Conservation (phyloP, 306 rosid species). For the Prunus persica region DNA sequence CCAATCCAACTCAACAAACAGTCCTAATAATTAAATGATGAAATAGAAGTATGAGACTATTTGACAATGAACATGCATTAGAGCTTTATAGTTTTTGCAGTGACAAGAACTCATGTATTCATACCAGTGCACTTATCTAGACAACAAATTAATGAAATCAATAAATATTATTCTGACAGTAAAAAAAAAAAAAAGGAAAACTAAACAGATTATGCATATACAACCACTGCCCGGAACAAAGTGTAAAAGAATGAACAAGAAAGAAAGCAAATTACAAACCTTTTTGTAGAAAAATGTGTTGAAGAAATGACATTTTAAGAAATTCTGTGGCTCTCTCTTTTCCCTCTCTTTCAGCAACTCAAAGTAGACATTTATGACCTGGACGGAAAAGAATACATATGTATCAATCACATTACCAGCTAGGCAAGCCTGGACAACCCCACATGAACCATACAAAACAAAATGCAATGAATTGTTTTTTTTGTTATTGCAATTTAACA, state of each 20-base stretch:
- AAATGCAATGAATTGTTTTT: background rate
- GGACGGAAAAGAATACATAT: constrained; percentile 19
- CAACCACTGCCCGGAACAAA: background rate
- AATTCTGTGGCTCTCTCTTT: constrained; percentile 70
- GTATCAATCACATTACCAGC: constrained; percentile 18
- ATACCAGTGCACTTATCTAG: background rate
- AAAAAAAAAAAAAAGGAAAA: background rate
- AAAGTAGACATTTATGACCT: constrained; percentile 90
- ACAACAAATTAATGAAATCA: background rate
- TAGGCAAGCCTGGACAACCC: background rate
- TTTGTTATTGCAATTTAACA: background rate
- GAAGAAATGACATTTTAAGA: constrained; percentile 90
- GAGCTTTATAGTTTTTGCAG: background rate
- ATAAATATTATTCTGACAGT: background rate
- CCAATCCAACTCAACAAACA: background rate
- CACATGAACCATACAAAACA: background rate
- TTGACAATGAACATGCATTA: background rate
- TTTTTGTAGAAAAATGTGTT: constrained; percentile 90
- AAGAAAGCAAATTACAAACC: constrained; percentile 40
- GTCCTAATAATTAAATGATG: background rate
- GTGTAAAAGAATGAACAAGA: background rate
- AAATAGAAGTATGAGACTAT: background rate
- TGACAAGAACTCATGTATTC: background rate
- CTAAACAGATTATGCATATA: background rate
- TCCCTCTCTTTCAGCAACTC: constrained; percentile 98